Conservation (phyloP, 139 green algal species). For the Desmodesmus armatus region DNA sequence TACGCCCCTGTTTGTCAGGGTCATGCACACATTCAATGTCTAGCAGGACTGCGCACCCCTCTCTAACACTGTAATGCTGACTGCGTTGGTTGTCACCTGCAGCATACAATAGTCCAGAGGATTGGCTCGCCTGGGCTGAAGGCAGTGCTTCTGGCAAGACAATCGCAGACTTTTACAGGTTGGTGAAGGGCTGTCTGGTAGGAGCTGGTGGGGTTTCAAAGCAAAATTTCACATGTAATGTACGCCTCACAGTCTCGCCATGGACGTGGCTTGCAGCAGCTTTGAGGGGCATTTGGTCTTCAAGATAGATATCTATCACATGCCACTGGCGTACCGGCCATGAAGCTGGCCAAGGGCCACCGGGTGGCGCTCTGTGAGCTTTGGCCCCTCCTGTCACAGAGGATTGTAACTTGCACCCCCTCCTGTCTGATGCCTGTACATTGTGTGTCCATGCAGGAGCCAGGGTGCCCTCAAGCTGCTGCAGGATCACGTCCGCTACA, state of each 20-base stretch:
- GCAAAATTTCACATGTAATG: neutral
- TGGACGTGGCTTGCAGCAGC: neutral
- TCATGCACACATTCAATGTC: too few relatives aligned
- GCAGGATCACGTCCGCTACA: conserved; percentile 9
- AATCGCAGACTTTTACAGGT: conserved; percentile 41
- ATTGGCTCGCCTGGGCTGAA: conserved; percentile 34
- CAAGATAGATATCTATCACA: too few relatives aligned
- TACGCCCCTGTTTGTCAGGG: too few relatives aligned
- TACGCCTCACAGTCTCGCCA: neutral
- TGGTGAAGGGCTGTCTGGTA: neutral
- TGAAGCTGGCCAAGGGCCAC: too few relatives aligned
- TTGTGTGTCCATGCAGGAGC: conserved; percentile 2
- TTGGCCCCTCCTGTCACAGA: too few relatives aligned
- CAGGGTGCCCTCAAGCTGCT: neutral
- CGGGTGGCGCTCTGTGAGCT: neutral
- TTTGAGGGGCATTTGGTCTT: neutral
- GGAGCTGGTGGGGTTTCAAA: neutral
- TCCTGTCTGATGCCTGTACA: neutral
- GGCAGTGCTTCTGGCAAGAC: conserved; percentile 39
- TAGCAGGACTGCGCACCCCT: too few relatives aligned
- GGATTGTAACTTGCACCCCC: too few relatives aligned
- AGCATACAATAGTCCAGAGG: conserved; percentile 56
- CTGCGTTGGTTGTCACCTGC: conserved; percentile 30
- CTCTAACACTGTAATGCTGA: too few relatives aligned
- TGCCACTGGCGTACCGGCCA: neutral